A percentile compares a stretch with the other conserved stretches of the same genome.
These are phyloP conservation scores for Entophlyctis helioformis DNA, from an alignment of 192 early-diverging fungal genomes.

Conservation along the genomic window DNA sequence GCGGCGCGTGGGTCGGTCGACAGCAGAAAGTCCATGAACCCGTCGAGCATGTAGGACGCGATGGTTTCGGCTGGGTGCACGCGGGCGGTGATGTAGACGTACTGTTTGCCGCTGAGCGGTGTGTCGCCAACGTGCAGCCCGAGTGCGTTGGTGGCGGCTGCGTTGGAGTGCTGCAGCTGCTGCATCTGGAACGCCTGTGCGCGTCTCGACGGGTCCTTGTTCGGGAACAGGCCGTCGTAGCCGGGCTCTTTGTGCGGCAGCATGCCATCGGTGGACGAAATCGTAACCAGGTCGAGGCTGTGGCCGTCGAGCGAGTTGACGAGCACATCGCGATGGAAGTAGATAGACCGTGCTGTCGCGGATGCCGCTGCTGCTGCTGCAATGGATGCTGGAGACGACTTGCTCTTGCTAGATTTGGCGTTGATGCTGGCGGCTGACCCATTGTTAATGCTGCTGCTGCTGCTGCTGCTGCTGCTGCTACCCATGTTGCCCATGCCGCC, in stretches of 20 bases:
- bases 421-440: too few species aligned
- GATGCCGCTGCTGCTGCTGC: too few species aligned
- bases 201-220: not conserved
- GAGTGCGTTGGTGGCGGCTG: too few species aligned
- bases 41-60: constrained; percentile 36
- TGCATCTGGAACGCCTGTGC: constrained; percentile 6
- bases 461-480: too few species aligned
- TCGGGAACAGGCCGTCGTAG: constrained; percentile 4
- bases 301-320: not conserved
- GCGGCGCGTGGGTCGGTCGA: constrained; percentile 18
- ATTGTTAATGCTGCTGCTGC: too few species aligned
- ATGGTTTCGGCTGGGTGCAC: constrained; percentile 43
- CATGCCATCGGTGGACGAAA: constrained; percentile 10
- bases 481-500: too few species aligned
- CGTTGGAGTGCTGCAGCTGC: too few species aligned
- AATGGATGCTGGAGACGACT: too few species aligned
- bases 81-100: constrained; percentile 8
- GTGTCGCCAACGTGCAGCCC: not conserved
- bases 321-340: constrained; percentile 12
- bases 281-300: constrained; percentile 12
- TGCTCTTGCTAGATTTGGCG: too few species aligned
- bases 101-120: not conserved
- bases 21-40: constrained; percentile 28
- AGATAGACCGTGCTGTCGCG: too few species aligned
- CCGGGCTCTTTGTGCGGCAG: not conserved